Conservation (phyloP, 2,329 filamentous ascomycete species). For the Phialophora macrospora region DNA sequence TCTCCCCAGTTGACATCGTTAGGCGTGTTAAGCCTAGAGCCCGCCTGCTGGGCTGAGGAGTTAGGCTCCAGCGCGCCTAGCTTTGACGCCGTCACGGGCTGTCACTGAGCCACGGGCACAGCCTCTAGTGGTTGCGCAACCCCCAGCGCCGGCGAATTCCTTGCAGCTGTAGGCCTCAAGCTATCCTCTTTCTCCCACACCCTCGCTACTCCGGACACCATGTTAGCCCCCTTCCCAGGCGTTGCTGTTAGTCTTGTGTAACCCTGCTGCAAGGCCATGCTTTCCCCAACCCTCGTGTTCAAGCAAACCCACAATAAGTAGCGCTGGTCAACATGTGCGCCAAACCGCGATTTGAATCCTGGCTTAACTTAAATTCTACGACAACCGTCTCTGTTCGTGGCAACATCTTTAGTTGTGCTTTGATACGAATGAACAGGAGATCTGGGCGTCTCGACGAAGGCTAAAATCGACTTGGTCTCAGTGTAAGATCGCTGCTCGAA, state of each 20-base stretch:
- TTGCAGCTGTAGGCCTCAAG: slow-evolving; percentile 22
- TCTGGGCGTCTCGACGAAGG: no score
- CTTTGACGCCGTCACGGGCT: slow-evolving; percentile 10
- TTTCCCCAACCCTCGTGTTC: slow-evolving; percentile 11
- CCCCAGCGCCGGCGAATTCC: slow-evolving; percentile 27
- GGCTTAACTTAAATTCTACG: slow-evolving; percentile 32
- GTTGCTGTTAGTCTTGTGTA: slow-evolving; percentile 28
- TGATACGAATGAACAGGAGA: not conserved
- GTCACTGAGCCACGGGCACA: slow-evolving; percentile 1
- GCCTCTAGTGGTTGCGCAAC: slow-evolving; percentile 18
- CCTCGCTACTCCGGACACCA: slow-evolving; percentile 27
- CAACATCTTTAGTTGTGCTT: not conserved
- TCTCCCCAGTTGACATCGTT: slow-evolving; percentile 11
- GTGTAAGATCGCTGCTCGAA: not conserved
- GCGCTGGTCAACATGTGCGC: slow-evolving; percentile 15
- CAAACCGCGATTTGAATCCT: slow-evolving; percentile 16
- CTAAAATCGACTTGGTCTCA: not conserved
- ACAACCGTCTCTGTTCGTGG: slow-evolving; percentile 4
- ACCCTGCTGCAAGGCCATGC: slow-evolving; percentile 26
- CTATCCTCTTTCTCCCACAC: slow-evolving; percentile 6
- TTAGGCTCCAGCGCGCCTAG: slow-evolving; percentile 15
- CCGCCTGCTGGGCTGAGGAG: not conserved
- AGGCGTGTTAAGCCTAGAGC: slow-evolving; percentile 11
- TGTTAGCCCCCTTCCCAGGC: slow-evolving; percentile 30
- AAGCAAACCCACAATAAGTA: slow-evolving; percentile 10